A percentile compares a stretch with the other conserved stretches of the same genome.
Conservation (phyloP, 257 asterid genomes). For the Oldenlandia corymbosa region DNA sequence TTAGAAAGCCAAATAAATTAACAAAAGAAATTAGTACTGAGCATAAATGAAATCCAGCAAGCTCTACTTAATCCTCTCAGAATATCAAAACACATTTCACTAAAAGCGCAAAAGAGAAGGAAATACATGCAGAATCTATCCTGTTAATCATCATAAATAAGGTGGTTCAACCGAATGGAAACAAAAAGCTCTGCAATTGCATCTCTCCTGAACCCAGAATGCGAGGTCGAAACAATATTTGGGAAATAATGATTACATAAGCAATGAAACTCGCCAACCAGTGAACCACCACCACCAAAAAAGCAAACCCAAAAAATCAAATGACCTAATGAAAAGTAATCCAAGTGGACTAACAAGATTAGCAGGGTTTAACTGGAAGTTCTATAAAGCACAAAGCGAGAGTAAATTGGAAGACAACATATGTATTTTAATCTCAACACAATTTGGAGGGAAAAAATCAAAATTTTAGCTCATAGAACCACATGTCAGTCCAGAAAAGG, state of each 20-base stretch:
- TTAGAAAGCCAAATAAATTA: constrained; percentile 4
- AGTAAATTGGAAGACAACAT: background rate
- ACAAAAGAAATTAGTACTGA: too few species aligned
- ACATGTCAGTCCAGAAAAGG: background rate
- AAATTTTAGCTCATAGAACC: background rate
- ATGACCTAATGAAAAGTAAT: too few species aligned
- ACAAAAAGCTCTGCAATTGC: background rate
- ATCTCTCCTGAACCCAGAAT: background rate
- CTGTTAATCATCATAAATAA: background rate
- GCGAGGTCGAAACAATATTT: too few species aligned
- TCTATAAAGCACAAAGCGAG: background rate
- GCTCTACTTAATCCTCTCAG: background rate
- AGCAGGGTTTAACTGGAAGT: background rate
- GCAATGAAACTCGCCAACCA: too few species aligned
- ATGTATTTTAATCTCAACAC: too few species aligned
- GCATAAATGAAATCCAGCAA: background rate
- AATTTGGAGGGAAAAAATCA: background rate
- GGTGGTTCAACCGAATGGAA: background rate
- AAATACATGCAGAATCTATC: background rate
- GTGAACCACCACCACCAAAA: too few species aligned
- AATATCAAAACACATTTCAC: too few species aligned
- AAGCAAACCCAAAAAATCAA: too few species aligned
- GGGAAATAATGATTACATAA: too few species aligned
- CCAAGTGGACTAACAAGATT: too few species aligned
- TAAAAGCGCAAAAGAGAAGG: background rate